These are phyloP conservation scores for Phylloporus rhodoxanthus DNA, from an alignment of 768 basidiomycete genomes.

Conservation along the genomic window DNA sequence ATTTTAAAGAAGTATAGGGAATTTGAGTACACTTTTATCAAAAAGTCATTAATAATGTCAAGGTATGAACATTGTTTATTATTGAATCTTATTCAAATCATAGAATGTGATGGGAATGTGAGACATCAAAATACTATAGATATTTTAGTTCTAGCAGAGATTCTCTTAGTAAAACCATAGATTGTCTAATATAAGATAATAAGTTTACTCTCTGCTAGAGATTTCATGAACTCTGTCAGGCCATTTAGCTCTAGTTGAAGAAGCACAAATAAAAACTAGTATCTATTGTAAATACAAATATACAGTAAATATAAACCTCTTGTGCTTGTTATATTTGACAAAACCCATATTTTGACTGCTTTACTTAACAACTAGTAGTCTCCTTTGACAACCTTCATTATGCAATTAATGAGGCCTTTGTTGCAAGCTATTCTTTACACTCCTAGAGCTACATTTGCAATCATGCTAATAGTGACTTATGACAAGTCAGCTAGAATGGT, in stretches of 20 bases:
- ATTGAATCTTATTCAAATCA: not conserved
- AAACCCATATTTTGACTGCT: not conserved
- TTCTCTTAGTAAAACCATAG: not conserved
- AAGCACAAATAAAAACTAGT: not conserved
- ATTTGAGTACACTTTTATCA: not conserved
- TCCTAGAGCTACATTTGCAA: not conserved
- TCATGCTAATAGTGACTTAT: not conserved
- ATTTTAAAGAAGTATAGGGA: too few species aligned
- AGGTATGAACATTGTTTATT: not conserved
- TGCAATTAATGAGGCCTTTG: not conserved
- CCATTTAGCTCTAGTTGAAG: not conserved
- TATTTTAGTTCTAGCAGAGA: not conserved
- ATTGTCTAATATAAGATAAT: not conserved
- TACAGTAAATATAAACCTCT: not conserved
- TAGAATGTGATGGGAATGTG: not conserved
- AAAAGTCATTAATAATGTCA: not conserved
- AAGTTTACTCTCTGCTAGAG: not conserved
- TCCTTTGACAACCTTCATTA: not conserved
- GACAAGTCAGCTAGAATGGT: not conserved
- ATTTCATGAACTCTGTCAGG: not conserved
- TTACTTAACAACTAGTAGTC: too few species aligned
- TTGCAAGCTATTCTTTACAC: not conserved
- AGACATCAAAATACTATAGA: not conserved
- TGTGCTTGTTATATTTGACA: not conserved
- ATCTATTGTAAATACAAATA: too few species aligned